phyloP scores from a whole-genome alignment of 805 yeast genomes.

The Kregervanrija fluxuum region DNA sequence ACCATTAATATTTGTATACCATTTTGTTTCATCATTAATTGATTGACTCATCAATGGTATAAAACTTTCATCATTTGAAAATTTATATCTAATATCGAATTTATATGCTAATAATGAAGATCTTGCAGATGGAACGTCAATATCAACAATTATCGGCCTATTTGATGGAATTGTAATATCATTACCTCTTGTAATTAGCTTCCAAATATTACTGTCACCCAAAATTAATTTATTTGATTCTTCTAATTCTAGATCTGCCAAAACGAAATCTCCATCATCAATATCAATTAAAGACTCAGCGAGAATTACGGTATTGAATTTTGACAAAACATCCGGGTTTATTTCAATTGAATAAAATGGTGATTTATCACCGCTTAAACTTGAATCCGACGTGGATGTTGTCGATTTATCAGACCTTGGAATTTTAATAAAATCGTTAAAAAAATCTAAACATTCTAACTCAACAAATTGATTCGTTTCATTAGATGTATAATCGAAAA shows the following conservation, averaged over 20 bases:
- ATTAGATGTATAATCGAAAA: constrained; percentile 33
- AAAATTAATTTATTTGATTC: constrained; percentile 17
- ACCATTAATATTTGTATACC: constrained; percentile 52
- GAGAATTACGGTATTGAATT: constrained; percentile 45
- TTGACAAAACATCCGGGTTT: constrained; percentile 30
- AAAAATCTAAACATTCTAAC: constrained; percentile 41
- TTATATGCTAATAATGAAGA: constrained; percentile 53
- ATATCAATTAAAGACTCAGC: constrained; percentile 27
- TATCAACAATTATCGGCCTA: constrained; percentile 37
- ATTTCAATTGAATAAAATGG: constrained; percentile 47
- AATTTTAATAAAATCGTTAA: constrained; percentile 30
- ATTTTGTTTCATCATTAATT: constrained; percentile 65
- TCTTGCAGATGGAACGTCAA: constrained; percentile 51
- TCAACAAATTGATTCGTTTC: constrained; percentile 30
- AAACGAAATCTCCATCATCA: constrained; percentile 25
- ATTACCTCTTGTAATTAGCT: constrained; percentile 32
- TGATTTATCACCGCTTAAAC: constrained; percentile 39
- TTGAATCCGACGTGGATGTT: constrained; percentile 41
- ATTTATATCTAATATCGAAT: constrained; percentile 24
- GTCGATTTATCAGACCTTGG: constrained; percentile 44
- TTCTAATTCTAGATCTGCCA: constrained; percentile 30
- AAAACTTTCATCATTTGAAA: constrained; percentile 30
- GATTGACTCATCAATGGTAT: constrained; percentile 65
- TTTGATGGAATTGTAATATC: constrained; percentile 34
- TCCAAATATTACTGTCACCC: constrained; percentile 30